Percentiles rank a stretch among this genome's conserved stretches.
phyloP scores from a whole-genome alignment of 768 basidiomycete genomes.

The Sarcodon sp. region DNA sequence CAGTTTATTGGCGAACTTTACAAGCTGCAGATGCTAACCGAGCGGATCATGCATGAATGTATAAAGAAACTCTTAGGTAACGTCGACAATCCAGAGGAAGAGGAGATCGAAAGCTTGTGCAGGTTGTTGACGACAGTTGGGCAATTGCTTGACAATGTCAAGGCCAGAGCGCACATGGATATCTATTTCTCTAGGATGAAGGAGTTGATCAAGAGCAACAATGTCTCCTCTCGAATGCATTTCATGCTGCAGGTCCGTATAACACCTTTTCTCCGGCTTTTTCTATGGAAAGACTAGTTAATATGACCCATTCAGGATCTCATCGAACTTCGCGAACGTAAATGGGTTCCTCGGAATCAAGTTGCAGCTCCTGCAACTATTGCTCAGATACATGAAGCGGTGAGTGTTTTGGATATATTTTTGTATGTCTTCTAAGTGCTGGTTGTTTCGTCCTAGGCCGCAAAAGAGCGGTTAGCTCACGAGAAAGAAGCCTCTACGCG shows the following conservation, averaged over 20 bases:
- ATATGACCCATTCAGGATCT: conserved; percentile 48
- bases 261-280: not conserved
- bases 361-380: conserved; percentile 78
- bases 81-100: conserved; percentile 91
- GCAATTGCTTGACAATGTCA: conserved; percentile 62
- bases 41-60: conserved; percentile 98
- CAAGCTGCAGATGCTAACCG: conserved; percentile 97
- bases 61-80: conserved; percentile 92
- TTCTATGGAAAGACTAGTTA: conserved; percentile 2
- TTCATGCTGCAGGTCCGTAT: conserved; percentile 85
- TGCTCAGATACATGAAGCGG: conserved; percentile 78
- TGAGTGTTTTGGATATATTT: conserved; percentile 24
- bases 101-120: conserved; percentile 94
- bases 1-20: conserved; percentile 98
- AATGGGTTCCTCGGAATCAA: conserved; percentile 64
- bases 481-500: conserved; percentile 55
- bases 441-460: conserved; percentile 36
- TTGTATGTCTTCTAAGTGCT: conserved; percentile 3
- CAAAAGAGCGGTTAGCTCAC: conserved; percentile 80
- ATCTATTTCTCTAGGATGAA: conserved; percentile 91
- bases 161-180: conserved; percentile 78
- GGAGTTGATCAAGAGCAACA: conserved; percentile 59
- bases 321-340: conserved; percentile 74
- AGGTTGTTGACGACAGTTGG: conserved; percentile 89
- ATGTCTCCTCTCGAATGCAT: conserved; percentile 78